A percentile compares a stretch with the other conserved stretches of the same genome.
Evolutionary conservation across 2,329 filamentous ascomycete species (phyloP).

Genomic region (Hortaea sp.): DNA sequence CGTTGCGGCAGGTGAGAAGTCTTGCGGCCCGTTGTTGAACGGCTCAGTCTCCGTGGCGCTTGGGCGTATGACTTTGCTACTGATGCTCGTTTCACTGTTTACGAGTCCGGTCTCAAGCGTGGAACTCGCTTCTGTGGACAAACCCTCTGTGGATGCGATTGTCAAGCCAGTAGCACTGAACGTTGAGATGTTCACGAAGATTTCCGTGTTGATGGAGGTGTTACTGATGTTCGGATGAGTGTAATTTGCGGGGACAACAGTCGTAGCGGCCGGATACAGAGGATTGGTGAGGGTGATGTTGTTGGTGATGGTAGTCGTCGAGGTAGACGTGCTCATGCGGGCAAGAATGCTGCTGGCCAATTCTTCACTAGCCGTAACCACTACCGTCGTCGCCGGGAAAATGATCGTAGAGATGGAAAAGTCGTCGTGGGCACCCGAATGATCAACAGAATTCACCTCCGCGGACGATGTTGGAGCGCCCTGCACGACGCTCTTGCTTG

Average conservation of each 20-base stretch:
- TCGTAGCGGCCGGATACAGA: background rate
- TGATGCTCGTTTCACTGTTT: background rate
- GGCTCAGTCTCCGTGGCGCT: background rate
- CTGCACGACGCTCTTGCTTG: background rate
- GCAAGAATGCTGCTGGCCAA: background rate
- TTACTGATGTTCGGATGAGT: background rate
- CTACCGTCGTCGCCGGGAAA: too few species aligned
- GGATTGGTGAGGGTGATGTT: background rate
- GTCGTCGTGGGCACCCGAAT: too few species aligned
- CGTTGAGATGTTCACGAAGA: background rate
- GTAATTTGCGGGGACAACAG: background rate
- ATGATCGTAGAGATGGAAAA: too few species aligned
- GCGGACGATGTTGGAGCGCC: background rate
- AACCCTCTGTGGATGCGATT: background rate
- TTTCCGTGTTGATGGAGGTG: background rate
- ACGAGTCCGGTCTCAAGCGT: background rate
- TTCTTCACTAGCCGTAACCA: background rate
- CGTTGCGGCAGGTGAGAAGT: background rate
- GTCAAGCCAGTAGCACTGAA: background rate
- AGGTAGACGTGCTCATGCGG: background rate
- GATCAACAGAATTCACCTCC: background rate
- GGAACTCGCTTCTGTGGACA: background rate
- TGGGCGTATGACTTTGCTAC: background rate
- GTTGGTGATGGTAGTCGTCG: background rate
- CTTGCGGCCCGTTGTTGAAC: background rate